Evolutionary conservation across 139 green algal species (phyloP).

Genomic region (Coelastrella sp.): DNA sequence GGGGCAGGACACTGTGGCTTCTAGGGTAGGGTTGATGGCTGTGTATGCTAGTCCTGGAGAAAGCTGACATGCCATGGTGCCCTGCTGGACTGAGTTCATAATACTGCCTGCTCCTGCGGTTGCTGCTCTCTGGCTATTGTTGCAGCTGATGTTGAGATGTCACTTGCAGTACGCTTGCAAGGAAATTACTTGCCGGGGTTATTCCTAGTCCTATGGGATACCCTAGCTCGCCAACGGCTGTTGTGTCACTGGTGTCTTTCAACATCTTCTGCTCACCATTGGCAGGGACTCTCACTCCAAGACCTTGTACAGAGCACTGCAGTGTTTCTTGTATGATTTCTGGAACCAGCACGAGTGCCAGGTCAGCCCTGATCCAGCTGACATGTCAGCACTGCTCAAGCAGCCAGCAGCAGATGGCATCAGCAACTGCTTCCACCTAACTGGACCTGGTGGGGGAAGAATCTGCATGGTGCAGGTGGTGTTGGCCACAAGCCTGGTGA

Average conservation of each 20-base stretch:
- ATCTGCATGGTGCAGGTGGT: constrained; percentile 40
- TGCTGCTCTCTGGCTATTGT: too few relatives aligned
- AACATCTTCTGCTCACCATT: neutral
- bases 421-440: constrained; percentile 46
- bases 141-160: too few relatives aligned
- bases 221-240: neutral
- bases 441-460: constrained; percentile 15
- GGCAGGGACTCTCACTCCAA: constrained; percentile 40
- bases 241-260: neutral
- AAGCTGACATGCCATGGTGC: too few relatives aligned
- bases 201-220: too few relatives aligned
- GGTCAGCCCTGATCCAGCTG: neutral
- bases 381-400: neutral
- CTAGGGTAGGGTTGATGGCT: neutral
- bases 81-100: too few relatives aligned
- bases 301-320: constrained; percentile 6
- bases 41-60: too few relatives aligned
- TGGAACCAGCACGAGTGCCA: constrained; percentile 33
- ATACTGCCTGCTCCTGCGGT: too few relatives aligned
- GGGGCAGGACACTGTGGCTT: constrained; percentile 32
- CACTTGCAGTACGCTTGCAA: too few relatives aligned
- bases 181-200: too few relatives aligned
- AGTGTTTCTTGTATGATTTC: constrained; percentile 40
- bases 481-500: constrained; percentile 30
- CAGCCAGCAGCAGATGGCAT: neutral